A percentile compares a stretch with the other conserved stretches of the same genome.
Evolutionary conservation across 352 stramenopile genomes (phyloP).

Genomic region (Blastocystis sp.): DNA sequence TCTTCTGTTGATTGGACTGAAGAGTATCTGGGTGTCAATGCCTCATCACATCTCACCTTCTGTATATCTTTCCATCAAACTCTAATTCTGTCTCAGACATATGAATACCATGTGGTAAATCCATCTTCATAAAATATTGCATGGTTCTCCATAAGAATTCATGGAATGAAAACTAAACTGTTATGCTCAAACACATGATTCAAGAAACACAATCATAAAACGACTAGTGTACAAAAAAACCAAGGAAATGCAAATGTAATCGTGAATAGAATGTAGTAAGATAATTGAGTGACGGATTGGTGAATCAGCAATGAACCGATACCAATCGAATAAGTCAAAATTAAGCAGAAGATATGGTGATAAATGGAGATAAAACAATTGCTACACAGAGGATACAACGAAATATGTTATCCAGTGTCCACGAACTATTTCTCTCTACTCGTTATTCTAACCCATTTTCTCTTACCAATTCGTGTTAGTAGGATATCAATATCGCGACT

Average conservation of each 20-base stretch:
- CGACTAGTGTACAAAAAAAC: not conserved
- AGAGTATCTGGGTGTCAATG: slow-evolving; percentile 1
- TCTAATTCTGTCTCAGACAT: not conserved
- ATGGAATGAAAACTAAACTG: not conserved
- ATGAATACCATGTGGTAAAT: not conserved
- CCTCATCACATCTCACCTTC: not conserved
- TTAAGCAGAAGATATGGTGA: not conserved
- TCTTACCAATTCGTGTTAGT: not conserved
- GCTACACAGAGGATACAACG: slow-evolving; percentile 3
- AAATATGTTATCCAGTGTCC: slow-evolving; percentile 22
- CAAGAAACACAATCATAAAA: slow-evolving; percentile 20
- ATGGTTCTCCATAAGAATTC: not conserved
- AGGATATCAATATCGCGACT: slow-evolving; percentile 45
- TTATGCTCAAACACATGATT: slow-evolving; percentile 46
- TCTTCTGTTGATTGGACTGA: not conserved
- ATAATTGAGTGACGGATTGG: not conserved
- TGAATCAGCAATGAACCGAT: not conserved
- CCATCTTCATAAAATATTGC: not conserved
- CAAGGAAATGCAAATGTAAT: too few relatives aligned
- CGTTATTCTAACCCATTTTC: not conserved
- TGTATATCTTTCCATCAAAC: slow-evolving; percentile 28
- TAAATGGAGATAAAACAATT: slow-evolving; percentile 32
- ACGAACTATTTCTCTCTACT: not conserved
- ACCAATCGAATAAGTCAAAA: too few relatives aligned
- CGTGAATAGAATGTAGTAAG: too few relatives aligned